Evolutionary conservation across 1,284 basidiomycete genomes (phyloP), one percentile per base, ranked within the genome.

Genomic region (Mycena citricolor): DNA sequence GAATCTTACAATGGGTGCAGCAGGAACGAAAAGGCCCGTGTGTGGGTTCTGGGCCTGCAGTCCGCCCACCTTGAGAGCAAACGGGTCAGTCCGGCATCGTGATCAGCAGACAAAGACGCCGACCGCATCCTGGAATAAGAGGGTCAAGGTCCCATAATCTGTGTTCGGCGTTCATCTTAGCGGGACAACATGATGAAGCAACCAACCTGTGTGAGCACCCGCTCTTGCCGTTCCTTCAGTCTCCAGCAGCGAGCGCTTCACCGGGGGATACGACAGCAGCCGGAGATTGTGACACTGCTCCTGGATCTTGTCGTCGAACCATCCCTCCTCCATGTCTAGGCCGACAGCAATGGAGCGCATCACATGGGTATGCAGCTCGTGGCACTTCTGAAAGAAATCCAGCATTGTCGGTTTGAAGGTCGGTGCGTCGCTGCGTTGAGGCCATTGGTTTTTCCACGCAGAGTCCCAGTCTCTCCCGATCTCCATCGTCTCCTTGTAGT

Each of bases 341-440:
- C 88, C 90, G 22, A 91, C 64, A 2, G 90, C 90, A 56, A 93
- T 81, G 4, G 87, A 83, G 17, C 82, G 75, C 87, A 93, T 90
- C 34, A 92, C 78, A 35, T 77, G 61, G 2, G 75, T 69, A 58
- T 91, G 89, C 44, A 91, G 69, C 42, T 81, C 71, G 56, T 92
- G 87, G 60, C 86, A 90, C 22, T 75, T 81, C 79, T 81, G 74
- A 59, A 82, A 90, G 64, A 92, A 91, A 42, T 73, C 65, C 47
- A 89, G 65, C 81, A 88, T 88, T 2, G 77, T 81, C 11, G 66
- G 59, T 60, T 83, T 85, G 67, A 90, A 92, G 3, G 61, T 69
- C 0, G 86, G 85, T 3, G 68, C 77, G 39, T 82, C 76, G 2
- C 48, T 55, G 55, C 88, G 81, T 34, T 69, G 62, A 2, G 87